Evolutionary conservation across 495 filamentous ascomycete genomes (phyloP), one percentile per base, ranked within the genome.

Genomic region (Apiosordaria backusii): DNA sequence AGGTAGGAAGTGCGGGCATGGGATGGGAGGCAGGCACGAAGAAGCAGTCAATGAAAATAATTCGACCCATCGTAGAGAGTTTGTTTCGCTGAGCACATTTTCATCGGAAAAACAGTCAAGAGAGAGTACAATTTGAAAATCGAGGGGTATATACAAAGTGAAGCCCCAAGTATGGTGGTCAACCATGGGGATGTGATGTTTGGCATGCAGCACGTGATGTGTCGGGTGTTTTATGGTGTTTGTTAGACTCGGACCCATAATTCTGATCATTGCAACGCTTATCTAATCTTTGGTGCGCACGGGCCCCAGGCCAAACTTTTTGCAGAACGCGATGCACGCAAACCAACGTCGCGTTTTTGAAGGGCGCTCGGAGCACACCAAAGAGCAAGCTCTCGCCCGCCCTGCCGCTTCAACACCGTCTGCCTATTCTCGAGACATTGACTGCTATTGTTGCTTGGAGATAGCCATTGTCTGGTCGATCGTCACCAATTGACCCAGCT

Each of bases 291-390:
- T 6, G 4, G 5, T 10, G 10, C 7, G 52, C 52, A 55, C 52
- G n/a, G 52, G 22, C 52, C 52, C 9, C 4, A 15, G 4, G n/a
- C n/a, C 7, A 55, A 55, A 18, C 52, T 23, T 55, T 23, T 55
- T 7, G 1, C 2, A n/a, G 18, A 55, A 22, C 52, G 52, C 52
- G 52, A 55, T 23, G n/a, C 52, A 55, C 22, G 52, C 52, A 55
- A 55, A 55, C 18, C 22, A 21, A 23, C 52, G 50, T 63, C 61
- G 61, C 61, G 61, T 63, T 63, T 63, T 63, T 63, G 61, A 55
- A 7, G 52, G 52, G 26, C 45, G 29, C 35, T 29, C 50, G 23
- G 59, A 61, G 59, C 61, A 62, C 52, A 26, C 25, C 50, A 21
- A 25, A 26, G 24, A 60, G 27, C 52, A 58, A 60, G 23, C 64